Percentiles rank a stretch among this genome's conserved stretches.
Conservation (phyloP, 495 filamentous ascomycete species). For the Parmelia sp. region DNA sequence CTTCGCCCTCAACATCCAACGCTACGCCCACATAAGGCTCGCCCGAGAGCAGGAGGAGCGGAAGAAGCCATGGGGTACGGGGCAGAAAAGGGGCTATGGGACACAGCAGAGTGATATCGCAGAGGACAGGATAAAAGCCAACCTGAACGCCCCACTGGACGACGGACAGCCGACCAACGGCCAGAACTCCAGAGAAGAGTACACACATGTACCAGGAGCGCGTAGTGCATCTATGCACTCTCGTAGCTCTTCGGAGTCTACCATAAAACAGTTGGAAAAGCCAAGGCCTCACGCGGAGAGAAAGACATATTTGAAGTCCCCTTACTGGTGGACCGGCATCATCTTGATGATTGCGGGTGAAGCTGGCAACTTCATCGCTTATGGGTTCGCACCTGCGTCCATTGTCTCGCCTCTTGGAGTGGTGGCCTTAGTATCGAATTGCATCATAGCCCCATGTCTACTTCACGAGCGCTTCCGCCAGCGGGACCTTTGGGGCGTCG, state of each 20-base stretch:
- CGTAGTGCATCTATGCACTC: slow-evolving; percentile 33
- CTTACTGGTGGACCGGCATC: slow-evolving; percentile 94
- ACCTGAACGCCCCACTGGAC: slow-evolving; percentile 26
- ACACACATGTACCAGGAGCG: slow-evolving; percentile 2
- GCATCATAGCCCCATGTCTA: slow-evolving; percentile 87
- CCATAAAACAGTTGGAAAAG: slow-evolving; percentile 35
- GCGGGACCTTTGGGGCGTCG: slow-evolving; percentile 82
- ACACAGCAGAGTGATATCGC: slow-evolving; percentile 27
- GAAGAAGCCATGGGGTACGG: slow-evolving; percentile 31
- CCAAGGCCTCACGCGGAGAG: slow-evolving; percentile 29
- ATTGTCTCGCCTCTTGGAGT: slow-evolving; percentile 96
- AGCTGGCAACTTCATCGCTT: slow-evolving; percentile 92
- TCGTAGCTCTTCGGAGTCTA: slow-evolving; percentile 36
- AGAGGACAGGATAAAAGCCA: slow-evolving; percentile 25
- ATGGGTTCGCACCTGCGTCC: slow-evolving; percentile 96
- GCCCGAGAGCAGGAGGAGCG: slow-evolving; percentile 54
- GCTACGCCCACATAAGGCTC: slow-evolving; percentile 86
- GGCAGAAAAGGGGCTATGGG: slow-evolving; percentile 34
- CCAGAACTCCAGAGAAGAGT: slow-evolving; percentile 5
- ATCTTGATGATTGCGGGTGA: slow-evolving; percentile 89
- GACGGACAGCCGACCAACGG: slow-evolving; percentile 31
- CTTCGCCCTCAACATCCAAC: slow-evolving; percentile 90
- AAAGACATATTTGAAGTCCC: slow-evolving; percentile 76
- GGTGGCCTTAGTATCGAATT: slow-evolving; percentile 91
- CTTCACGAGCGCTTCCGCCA: slow-evolving; percentile 81